Conservation (phyloP, 768 basidiomycete species). For the Cyathus striatus region DNA sequence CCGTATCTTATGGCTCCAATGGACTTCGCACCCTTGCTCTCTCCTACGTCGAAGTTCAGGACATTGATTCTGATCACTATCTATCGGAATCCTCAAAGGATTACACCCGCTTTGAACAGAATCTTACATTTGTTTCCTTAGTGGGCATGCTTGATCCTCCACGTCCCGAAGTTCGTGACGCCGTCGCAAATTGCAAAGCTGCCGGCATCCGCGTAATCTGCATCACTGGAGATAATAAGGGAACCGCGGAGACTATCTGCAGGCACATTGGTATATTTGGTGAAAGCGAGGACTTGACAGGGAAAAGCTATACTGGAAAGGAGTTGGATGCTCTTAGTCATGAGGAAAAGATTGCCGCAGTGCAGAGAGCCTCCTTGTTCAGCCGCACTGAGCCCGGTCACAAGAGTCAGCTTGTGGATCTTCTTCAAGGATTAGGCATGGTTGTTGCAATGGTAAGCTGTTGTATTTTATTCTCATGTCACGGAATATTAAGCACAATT, state of each 20-base stretch:
- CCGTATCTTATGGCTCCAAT: constrained; percentile 66
- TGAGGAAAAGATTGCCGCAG: constrained; percentile 80
- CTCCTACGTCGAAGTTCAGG: constrained; percentile 76
- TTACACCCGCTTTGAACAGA: constrained; percentile 86
- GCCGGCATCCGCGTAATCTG: constrained; percentile 96
- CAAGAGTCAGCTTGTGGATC: constrained; percentile 91
- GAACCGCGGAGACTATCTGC: constrained; percentile 96
- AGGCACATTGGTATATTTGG: constrained; percentile 92
- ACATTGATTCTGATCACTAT: constrained; percentile 79
- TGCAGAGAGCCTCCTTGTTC: constrained; percentile 86
- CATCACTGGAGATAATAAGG: constrained; percentile 97
- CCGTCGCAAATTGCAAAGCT: constrained; percentile 85
- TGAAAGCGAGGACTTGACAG: constrained; percentile 81
- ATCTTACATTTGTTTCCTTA: constrained; percentile 90
- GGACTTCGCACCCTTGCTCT: constrained; percentile 91
- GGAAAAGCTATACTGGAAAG: constrained; percentile 92
- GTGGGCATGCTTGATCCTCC: constrained; percentile 99
- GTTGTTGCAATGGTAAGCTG: constrained; percentile 88
- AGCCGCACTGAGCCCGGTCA: constrained; percentile 92
- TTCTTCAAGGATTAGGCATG: constrained; percentile 85
- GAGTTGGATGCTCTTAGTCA: constrained; percentile 81
- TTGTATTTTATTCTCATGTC: constrained; percentile 1
- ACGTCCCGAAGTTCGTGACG: constrained; percentile 83
- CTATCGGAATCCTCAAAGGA: constrained; percentile 72
- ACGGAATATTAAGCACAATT: too few species aligned